These are phyloP conservation scores for Pholiota microspora DNA, from an alignment of 768 basidiomycete genomes.

Conservation along the genomic window DNA sequence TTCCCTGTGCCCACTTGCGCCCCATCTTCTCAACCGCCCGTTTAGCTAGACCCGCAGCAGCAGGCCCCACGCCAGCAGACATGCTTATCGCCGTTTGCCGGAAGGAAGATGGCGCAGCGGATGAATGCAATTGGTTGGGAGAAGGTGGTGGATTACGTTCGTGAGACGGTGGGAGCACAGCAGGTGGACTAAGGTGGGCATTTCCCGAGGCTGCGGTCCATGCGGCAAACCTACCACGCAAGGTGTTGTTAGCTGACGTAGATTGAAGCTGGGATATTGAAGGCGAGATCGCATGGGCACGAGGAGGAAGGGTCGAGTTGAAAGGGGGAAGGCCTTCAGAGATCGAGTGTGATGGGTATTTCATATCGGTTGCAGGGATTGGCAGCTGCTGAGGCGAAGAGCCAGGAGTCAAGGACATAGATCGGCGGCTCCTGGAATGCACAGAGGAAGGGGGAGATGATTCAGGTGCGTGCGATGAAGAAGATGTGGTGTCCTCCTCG, in stretches of 20 bases:
- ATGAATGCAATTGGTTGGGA: background rate
- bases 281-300: constrained; percentile 21
- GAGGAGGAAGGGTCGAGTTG: constrained; percentile 5
- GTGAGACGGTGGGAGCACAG: constrained; percentile 18
- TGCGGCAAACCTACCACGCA: constrained; percentile 47
- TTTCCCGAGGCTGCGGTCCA: constrained; percentile 32
- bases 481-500: constrained; percentile 14
- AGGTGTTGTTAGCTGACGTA: constrained; percentile 20
- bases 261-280: constrained; percentile 20
- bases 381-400: constrained; percentile 8
- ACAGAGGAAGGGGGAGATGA: constrained; percentile 47
- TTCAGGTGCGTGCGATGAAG: background rate
- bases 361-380: constrained; percentile 29
- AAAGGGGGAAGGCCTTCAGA: constrained; percentile 28
- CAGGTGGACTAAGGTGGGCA: constrained; percentile 6
- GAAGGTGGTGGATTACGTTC: constrained; percentile 1
- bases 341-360: constrained; percentile 30
- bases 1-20: constrained; percentile 52
- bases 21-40: constrained; percentile 79
- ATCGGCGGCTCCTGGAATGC: constrained; percentile 51
- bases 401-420: constrained; percentile 60
- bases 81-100: constrained; percentile 74
- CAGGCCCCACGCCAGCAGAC: constrained; percentile 61
- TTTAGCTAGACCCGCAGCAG: constrained; percentile 73
- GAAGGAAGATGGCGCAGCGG: constrained; percentile 27